These are phyloP conservation scores for Notholithocarpus densiflorus DNA, from an alignment of 306 rosid genomes.

Conservation along the genomic window DNA sequence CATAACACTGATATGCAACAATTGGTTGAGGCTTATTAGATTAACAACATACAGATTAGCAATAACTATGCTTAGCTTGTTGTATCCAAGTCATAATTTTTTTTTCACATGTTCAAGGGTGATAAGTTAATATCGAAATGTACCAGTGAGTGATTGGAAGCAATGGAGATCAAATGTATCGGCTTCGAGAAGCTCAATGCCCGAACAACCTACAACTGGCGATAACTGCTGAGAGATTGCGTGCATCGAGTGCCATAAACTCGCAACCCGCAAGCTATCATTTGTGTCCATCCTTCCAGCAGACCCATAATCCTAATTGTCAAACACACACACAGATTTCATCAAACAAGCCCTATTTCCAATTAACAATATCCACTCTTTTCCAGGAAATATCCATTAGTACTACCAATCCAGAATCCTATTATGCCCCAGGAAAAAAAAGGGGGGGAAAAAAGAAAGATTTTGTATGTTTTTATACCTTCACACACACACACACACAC, in stretches of 20 bases:
- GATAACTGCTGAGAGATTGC: constrained; percentile 94
- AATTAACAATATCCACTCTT: background rate
- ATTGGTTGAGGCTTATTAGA: background rate
- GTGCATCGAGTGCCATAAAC: constrained; percentile 86
- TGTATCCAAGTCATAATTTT: background rate
- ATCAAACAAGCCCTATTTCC: background rate
- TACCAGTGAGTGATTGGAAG: constrained; percentile 86
- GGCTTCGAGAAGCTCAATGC: constrained; percentile 93
- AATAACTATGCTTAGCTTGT: background rate
- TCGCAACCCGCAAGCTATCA: constrained; percentile 94
- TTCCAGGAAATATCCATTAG: too few species aligned
- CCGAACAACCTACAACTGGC: constrained; percentile 69
- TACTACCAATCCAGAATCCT: background rate
- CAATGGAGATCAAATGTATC: constrained; percentile 95
- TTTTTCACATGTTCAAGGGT: background rate
- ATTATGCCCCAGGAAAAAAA: background rate
- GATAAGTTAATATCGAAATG: background rate
- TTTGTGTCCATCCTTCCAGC: constrained; percentile 91
- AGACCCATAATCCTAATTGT: constrained; percentile 71
- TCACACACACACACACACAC: too few species aligned
- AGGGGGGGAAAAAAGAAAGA: too few species aligned
- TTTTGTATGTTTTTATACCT: too few species aligned
- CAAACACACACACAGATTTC: constrained; percentile 7
- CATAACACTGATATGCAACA: background rate
- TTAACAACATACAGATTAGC: background rate